Conservation (phyloP, 2,329 filamentous ascomycete species). For the Emmonsia crescens region DNA sequence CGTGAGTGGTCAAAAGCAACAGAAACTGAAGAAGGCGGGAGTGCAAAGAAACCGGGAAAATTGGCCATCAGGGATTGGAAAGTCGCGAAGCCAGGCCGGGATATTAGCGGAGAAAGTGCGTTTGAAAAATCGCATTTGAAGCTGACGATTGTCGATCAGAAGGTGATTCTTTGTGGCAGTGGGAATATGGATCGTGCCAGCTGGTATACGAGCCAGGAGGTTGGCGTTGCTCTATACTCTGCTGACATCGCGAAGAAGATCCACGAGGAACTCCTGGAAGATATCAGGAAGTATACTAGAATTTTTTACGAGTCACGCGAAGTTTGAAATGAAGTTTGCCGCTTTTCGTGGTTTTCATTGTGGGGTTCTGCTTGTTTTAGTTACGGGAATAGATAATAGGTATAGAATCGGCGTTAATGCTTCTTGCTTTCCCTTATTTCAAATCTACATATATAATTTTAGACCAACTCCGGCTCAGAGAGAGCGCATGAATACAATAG, state of each 20-base stretch:
- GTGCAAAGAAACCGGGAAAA: background rate
- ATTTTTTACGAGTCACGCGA: background rate
- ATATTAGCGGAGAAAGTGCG: background rate
- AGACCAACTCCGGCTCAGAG: too few species aligned
- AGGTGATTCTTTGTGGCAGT: constrained; percentile 60
- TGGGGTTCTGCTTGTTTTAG: background rate
- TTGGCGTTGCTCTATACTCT: constrained; percentile 53
- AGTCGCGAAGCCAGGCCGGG: background rate
- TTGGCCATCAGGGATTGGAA: background rate
- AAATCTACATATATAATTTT: too few species aligned
- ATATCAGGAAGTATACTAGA: background rate
- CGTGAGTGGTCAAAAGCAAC: too few species aligned
- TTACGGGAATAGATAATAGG: too few species aligned
- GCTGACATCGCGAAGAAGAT: constrained; percentile 28
- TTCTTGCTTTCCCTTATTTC: too few species aligned
- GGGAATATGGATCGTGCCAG: constrained; percentile 78
- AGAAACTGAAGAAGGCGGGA: background rate
- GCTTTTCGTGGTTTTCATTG: background rate
- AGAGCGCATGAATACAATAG: too few species aligned
- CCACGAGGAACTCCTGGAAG: background rate
- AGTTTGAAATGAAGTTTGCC: background rate
- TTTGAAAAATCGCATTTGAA: constrained; percentile 58
- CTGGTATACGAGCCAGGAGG: constrained; percentile 78
- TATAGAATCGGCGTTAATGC: too few species aligned
- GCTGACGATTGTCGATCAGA: constrained; percentile 59